A percentile compares a stretch with the other conserved stretches of the same genome.
These are phyloP conservation scores for Acorus gramineus DNA, from an alignment of 106 monocot genomes.

Conservation along the genomic window DNA sequence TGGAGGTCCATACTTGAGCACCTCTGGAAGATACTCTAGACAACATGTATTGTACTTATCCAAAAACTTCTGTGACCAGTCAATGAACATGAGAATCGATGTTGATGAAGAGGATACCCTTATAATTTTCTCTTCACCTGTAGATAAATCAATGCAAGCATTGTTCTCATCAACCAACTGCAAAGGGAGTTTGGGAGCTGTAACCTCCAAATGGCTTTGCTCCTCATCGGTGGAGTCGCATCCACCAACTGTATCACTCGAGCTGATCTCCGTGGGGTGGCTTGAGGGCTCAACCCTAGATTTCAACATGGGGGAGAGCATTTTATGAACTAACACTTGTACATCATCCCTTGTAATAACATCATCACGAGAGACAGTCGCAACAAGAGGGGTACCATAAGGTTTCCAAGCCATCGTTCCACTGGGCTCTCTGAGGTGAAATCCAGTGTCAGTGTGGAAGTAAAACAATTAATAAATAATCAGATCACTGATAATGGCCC, in stretches of 20 bases:
- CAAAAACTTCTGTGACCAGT: slow-evolving; percentile 65
- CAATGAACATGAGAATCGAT: slow-evolving; percentile 44
- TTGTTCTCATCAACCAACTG: slow-evolving; percentile 56
- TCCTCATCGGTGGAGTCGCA: slow-evolving; percentile 18
- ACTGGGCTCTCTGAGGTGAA: slow-evolving; percentile 34
- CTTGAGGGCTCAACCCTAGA: slow-evolving; percentile 16
- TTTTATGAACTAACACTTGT: slow-evolving; percentile 33
- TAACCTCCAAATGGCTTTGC: slow-evolving; percentile 1
- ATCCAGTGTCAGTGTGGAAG: not conserved
- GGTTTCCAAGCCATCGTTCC: slow-evolving; percentile 46
- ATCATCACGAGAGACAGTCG: slow-evolving; percentile 39
- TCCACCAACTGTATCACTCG: not conserved
- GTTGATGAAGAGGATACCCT: slow-evolving; percentile 28
- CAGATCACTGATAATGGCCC: too few species aligned
- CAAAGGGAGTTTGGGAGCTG: slow-evolving; percentile 31
- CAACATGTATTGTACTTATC: slow-evolving; percentile 43
- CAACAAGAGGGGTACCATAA: slow-evolving; percentile 61
- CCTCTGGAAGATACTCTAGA: slow-evolving; percentile 84
- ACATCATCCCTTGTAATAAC: slow-evolving; percentile 37
- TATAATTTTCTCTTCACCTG: slow-evolving; percentile 38
- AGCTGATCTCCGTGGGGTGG: too few species aligned
- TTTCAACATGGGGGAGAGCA: slow-evolving; percentile 59
- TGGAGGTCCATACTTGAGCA: slow-evolving; percentile 72
- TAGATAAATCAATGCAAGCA: slow-evolving; percentile 43
- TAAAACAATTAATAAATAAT: slow-evolving; percentile 1